Percentiles rank a stretch among this genome's conserved stretches.
These are phyloP conservation scores for Geotrichum europaeum DNA, from an alignment of 1,139 yeast species.

Conservation along the genomic window DNA sequence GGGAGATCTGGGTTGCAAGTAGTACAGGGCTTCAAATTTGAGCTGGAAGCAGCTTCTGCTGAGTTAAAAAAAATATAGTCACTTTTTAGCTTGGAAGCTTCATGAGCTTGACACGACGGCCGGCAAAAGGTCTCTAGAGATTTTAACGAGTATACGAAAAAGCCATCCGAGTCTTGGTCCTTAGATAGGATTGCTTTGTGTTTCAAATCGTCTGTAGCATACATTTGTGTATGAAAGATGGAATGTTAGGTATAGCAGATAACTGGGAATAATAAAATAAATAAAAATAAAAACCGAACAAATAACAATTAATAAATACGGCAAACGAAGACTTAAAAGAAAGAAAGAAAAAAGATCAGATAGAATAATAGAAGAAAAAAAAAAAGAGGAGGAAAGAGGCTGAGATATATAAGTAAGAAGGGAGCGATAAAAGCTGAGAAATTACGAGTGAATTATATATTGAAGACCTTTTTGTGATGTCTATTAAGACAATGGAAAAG, in stretches of 20 bases:
- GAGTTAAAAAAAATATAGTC: no score
- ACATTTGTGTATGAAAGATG: not conserved
- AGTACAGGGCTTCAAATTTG: slow-evolving; percentile 44
- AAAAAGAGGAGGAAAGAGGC: not conserved
- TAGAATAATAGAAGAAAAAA: not conserved
- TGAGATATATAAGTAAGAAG: no score
- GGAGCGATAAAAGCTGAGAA: no score
- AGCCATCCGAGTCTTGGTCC: not conserved
- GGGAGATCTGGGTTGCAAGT: slow-evolving; percentile 41
- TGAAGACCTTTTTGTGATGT: no score
- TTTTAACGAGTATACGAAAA: not conserved
- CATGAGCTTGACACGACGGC: not conserved
- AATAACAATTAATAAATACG: slow-evolving; percentile 12
- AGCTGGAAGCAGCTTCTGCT: not conserved
- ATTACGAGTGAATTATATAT: no score
- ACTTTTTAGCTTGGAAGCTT: not conserved
- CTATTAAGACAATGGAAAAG: no score
- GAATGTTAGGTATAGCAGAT: slow-evolving; percentile 24
- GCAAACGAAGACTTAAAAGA: slow-evolving; percentile 13
- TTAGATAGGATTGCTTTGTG: not conserved
- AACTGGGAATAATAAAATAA: slow-evolving; percentile 33
- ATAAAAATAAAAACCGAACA: slow-evolving; percentile 25
- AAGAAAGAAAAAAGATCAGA: slow-evolving; percentile 6
- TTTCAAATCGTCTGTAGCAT: slow-evolving; percentile 2
- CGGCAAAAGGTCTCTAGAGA: not conserved